These are phyloP conservation scores for Populus davidiana DNA, from an alignment of 345 rosid species.

Conservation along the genomic window DNA sequence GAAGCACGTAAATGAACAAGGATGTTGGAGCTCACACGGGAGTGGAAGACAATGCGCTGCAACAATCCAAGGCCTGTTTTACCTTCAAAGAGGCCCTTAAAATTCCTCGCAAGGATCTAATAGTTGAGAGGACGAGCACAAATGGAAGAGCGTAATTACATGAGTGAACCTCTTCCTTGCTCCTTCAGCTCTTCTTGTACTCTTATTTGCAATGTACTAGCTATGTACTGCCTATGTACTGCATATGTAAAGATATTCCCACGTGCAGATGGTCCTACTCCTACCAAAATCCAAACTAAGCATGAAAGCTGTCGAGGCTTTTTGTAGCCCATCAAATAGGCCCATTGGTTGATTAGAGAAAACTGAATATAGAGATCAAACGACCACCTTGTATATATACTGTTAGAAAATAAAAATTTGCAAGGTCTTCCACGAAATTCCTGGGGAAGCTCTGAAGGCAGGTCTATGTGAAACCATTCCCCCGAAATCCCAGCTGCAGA, in stretches of 20 bases:
- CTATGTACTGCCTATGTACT: background rate
- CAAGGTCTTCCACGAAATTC: background rate
- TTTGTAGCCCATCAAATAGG: background rate
- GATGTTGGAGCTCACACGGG: background rate
- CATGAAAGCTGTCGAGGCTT: background rate
- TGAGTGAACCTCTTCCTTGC: background rate
- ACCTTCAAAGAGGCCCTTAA: background rate
- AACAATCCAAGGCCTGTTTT: background rate
- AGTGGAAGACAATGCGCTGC: background rate
- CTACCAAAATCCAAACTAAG: background rate
- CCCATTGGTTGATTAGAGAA: no score
- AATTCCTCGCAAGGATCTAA: background rate
- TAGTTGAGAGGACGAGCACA: background rate
- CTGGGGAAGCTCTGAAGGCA: background rate
- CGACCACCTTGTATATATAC: background rate
- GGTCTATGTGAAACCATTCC: background rate
- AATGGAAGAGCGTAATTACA: background rate
- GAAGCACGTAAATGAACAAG: background rate
- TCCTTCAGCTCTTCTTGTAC: background rate
- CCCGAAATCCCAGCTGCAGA: background rate
- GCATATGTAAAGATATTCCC: background rate
- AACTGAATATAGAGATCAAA: background rate
- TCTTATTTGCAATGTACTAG: background rate
- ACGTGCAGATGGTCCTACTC: background rate
- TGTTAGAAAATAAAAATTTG: background rate